phyloP scores from a whole-genome alignment of 768 basidiomycete species.

The Kwoniella europaea region DNA sequence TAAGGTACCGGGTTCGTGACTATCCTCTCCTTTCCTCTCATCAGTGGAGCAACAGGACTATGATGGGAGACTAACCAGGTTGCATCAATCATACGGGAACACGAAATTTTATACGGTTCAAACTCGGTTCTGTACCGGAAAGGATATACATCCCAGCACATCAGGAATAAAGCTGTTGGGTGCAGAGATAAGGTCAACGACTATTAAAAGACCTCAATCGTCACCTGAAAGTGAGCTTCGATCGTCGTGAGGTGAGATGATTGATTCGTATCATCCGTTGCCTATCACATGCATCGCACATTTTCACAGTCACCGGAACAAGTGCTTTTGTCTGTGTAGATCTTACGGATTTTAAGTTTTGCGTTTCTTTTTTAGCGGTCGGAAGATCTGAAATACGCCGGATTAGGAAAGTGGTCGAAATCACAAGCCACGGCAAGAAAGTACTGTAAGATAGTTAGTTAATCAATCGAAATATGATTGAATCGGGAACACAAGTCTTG shows the following conservation, averaged over 20 bases:
- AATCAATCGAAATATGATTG: not conserved
- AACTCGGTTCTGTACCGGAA: conserved; percentile 10
- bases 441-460: not conserved
- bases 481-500: too few relatives aligned
- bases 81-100: not conserved
- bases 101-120: not conserved
- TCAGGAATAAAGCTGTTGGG: too few relatives aligned
- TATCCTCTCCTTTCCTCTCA: not conserved
- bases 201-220: not conserved
- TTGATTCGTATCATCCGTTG: not conserved
- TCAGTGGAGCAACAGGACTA: not conserved
- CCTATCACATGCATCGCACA: not conserved
- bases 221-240: not conserved
- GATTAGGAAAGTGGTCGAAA: conserved; percentile 1
- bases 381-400: not conserved
- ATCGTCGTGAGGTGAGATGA: not conserved
- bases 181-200: too few relatives aligned
- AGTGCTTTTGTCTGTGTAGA: not conserved
- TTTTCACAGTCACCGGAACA: not conserved
- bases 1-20: conserved; percentile 14
- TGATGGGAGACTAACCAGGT: not conserved
- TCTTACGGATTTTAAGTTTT: too few relatives aligned
- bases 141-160: too few relatives aligned
- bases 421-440: not conserved
- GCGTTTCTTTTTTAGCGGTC: not conserved